Evolutionary conservation across 2,329 filamentous ascomycete genomes (phyloP), one percentile per base, ranked within the genome.

Genomic region (Zasmidium citrigriseum): DNA sequence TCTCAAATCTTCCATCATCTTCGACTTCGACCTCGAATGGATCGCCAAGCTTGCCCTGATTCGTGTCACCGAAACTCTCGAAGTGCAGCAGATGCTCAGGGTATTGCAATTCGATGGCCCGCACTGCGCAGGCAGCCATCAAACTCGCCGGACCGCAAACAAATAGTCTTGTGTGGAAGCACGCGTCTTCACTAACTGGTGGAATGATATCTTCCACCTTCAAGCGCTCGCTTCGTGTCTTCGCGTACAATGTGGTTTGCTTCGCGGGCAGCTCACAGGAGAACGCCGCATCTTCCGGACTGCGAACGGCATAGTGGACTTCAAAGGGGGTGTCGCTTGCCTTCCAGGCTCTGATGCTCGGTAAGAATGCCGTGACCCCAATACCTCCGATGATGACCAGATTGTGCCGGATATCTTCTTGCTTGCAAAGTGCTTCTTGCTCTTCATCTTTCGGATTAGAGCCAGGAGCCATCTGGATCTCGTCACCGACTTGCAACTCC

Each of bases 321-420:
- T 76, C 75, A 34, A 79, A 80, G 57, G 80, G 78, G 68, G 71
- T 61, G 16, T 63, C 60, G 1, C 62, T 55, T 2, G 46, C 27
- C 4, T 68, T 51, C 12, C 75, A 69, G 11, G 68, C 59, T 50
- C 80, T 72, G 2, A 84, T 67, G 21, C 84, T 73, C 0, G 75
- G 66, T 9, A 89, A 67, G 62, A 89, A 89, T 0, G 86, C 86
- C 1, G 87, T 89, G 61, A 89, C 82, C 0, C 86, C 87, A 24
- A 89, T 84, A 0, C 86, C 87, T 10, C 83, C 86, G 0, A 80
- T 84, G 27, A 89, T 81, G 65, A 88, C 84, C 41, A 89, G 76
- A 62, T 88, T 29, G 7, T 14, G 27, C 7, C 27, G 27, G 14
- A 29, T 29, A 7, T 29, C 27, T 29, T 29, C 27, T 29, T 29